A percentile compares a stretch with the other conserved stretches of the same genome.
These are phyloP conservation scores for Trypanosoma rangeli DNA, from an alignment of 208 protist genomes.

Conservation along the genomic window DNA sequence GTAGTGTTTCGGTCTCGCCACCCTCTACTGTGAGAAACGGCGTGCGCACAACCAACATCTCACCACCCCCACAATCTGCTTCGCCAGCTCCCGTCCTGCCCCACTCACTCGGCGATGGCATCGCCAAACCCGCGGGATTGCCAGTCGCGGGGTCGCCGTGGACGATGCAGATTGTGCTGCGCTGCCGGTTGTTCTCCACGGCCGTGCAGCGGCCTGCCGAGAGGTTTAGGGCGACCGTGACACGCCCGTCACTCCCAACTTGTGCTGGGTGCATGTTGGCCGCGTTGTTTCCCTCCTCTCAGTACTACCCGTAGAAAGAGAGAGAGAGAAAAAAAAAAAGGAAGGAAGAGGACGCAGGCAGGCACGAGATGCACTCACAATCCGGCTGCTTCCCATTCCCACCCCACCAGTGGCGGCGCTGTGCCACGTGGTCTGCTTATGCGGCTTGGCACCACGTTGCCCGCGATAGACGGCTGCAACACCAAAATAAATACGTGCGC, in stretches of 20 bases:
- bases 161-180: conserved; percentile 13
- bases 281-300: background rate
- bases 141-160: conserved; percentile 6
- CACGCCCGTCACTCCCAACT: background rate
- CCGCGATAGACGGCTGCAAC: too few species aligned
- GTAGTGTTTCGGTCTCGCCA: conserved; percentile 6
- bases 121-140: conserved; percentile 12
- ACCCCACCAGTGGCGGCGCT: background rate
- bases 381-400: conserved; percentile 11
- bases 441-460: too few species aligned
- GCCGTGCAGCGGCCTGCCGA: conserved; percentile 20
- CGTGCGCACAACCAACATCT: conserved; percentile 19
- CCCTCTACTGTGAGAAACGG: conserved; percentile 19
- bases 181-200: conserved; percentile 1
- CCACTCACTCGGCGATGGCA: conserved; percentile 3
- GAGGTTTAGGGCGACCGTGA: conserved; percentile 22
- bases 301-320: background rate
- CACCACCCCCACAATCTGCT: background rate
- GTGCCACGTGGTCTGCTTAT: too few species aligned
- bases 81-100: background rate
- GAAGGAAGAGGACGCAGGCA: conserved; percentile 11
- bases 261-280: background rate
- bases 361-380: background rate
- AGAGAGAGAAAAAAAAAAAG: conserved; percentile 22
- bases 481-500: too few species aligned